These are phyloP conservation scores for Colletotrichum sp. DNA, from an alignment of 2,329 filamentous ascomycete genomes.

Conservation along the genomic window DNA sequence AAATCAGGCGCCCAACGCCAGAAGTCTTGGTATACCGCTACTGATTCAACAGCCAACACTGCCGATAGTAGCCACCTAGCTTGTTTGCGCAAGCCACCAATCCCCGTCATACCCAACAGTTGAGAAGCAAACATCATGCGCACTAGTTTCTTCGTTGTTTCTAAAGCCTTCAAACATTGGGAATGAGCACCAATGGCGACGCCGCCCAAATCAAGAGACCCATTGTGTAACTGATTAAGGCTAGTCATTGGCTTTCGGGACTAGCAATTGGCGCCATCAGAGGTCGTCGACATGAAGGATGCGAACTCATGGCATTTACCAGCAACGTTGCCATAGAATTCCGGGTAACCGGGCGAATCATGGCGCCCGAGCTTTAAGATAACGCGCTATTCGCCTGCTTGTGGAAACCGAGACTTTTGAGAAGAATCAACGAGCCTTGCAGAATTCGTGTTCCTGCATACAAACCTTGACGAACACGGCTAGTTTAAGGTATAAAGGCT, in stretches of 20 bases:
- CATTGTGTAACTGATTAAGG: not conserved
- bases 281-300: not conserved
- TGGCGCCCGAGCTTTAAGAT: not conserved
- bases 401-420: not conserved
- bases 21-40: not conserved
- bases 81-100: not conserved
- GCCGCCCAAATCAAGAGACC: accelerated
- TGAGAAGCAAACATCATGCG: not conserved
- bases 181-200: not conserved
- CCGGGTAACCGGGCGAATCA: not conserved
- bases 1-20: not conserved
- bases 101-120: not conserved
- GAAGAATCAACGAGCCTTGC: not conserved
- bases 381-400: not conserved
- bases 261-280: not conserved
- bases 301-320: not conserved
- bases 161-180: not conserved
- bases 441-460: not conserved
- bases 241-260: not conserved
- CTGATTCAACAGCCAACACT: not conserved
- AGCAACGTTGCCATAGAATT: not conserved
- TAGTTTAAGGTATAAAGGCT: not conserved
- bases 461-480: not conserved
- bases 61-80: not conserved
- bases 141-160: not conserved